These are phyloP conservation scores for Tricholoma sp. DNA, from an alignment of 768 basidiomycete species.

Conservation along the genomic window DNA sequence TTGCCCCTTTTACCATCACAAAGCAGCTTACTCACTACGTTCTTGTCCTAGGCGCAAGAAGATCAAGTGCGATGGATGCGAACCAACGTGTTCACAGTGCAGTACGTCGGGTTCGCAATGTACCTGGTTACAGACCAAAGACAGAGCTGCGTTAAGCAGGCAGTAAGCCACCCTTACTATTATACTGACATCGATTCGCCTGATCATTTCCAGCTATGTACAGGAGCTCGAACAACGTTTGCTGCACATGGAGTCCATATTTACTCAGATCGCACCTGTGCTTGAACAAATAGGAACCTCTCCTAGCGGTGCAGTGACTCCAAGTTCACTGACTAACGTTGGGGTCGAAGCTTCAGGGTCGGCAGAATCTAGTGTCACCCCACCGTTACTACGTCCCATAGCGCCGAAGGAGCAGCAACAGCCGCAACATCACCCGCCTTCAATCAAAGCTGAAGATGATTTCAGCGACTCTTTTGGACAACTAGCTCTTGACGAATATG, in stretches of 20 bases:
- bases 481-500: conserved; percentile 83
- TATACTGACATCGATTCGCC: conserved; percentile 6
- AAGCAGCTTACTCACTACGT: conserved; percentile 10
- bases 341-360: conserved; percentile 23
- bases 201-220: conserved; percentile 59
- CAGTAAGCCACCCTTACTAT: conserved; percentile 52
- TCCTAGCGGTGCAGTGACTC: conserved; percentile 31
- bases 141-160: conserved; percentile 83
- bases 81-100: conserved; percentile 85
- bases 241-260: conserved; percentile 85
- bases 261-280: conserved; percentile 74
- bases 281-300: conserved; percentile 67
- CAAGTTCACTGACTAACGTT: conserved; percentile 25
- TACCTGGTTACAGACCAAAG: conserved; percentile 89
- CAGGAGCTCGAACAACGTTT: conserved; percentile 87
- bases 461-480: conserved; percentile 84
- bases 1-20: conserved; percentile 13
- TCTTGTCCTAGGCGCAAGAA: conserved; percentile 68
- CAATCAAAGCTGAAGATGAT: conserved; percentile 65
- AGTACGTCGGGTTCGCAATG: conserved; percentile 68
- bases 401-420: conserved; percentile 31
- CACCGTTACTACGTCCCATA: conserved; percentile 31
- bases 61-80: conserved; percentile 88
- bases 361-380: conserved; percentile 28
- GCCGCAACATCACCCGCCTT: too few relatives aligned